Percentiles rank a stretch among this genome's conserved stretches.
phyloP scores from a whole-genome alignment of 164 flowering plant genomes.

The Nymphaea colorata region DNA sequence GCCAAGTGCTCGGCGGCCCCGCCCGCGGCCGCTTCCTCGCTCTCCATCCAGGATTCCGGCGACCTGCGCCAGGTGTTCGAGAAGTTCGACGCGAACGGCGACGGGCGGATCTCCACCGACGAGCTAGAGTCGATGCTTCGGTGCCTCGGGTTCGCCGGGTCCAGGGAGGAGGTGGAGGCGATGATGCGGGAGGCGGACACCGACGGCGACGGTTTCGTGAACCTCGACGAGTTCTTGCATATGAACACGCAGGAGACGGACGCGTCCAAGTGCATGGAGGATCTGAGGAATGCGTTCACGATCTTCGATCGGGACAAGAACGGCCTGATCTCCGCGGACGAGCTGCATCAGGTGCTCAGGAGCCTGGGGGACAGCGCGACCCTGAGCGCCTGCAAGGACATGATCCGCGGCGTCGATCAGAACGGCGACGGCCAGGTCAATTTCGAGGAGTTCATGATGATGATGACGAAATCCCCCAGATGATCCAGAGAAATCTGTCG shows the following conservation, averaged over 20 bases:
- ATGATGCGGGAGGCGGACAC: conserved; percentile 15
- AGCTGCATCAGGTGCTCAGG: conserved; percentile 8
- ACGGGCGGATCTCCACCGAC: conserved; percentile 9
- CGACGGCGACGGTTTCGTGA: conserved; percentile 12
- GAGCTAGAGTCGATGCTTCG: conserved; percentile 9
- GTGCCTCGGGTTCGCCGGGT: conserved; percentile 3
- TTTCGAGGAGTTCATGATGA: conserved; percentile 12
- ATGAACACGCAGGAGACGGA: conserved; percentile 10
- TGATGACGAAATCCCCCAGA: conserved; percentile 8
- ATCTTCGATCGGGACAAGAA: conserved; percentile 9
- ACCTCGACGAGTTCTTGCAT: conserved; percentile 9
- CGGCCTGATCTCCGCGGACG: conserved; percentile 14
- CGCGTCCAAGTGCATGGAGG: conserved; percentile 5
- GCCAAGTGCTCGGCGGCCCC: neutral
- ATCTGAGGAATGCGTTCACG: conserved; percentile 10
- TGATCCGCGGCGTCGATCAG: conserved; percentile 9
- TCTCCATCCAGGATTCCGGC: conserved; percentile 6
- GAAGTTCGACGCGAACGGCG: conserved; percentile 10
- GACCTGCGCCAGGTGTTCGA: conserved; percentile 11
- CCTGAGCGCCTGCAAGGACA: conserved; percentile 7
- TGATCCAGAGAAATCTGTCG: no score
- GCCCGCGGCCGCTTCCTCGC: neutral
- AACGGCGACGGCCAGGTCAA: conserved; percentile 13
- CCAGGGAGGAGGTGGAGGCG: conserved; percentile 4
- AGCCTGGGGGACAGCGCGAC: conserved; percentile 10